Evolutionary conservation across 163 green algal species (phyloP).

Genomic region (Scenedesmus sp.): DNA sequence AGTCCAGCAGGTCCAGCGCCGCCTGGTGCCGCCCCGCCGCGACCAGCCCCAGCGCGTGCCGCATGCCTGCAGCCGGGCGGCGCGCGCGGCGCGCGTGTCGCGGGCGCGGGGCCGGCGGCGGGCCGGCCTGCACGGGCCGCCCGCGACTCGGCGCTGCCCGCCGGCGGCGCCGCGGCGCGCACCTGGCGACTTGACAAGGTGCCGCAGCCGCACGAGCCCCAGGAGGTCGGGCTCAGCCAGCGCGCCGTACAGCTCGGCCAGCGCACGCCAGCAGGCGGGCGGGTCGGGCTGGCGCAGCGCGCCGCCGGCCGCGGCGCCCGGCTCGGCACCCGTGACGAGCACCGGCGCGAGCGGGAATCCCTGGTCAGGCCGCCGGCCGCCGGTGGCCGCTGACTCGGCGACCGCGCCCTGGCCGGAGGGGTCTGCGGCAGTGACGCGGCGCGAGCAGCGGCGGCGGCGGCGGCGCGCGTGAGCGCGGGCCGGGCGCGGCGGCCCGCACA

Average conservation of each 20-base stretch:
- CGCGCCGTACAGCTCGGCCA: conserved; percentile 30
- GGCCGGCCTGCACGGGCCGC: too few relatives aligned
- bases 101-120: too few relatives aligned
- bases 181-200: conserved; percentile 35
- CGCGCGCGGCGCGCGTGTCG: background rate
- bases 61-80: background rate
- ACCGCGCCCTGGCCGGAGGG: too few relatives aligned
- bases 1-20: background rate
- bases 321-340: background rate
- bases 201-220: conserved; percentile 1
- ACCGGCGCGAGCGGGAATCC: background rate
- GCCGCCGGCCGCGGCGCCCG: background rate
- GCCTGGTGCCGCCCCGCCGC: conserved; percentile 1
- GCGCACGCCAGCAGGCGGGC: conserved; percentile 16
- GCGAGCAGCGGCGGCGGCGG: too few relatives aligned
- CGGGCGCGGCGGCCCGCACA: too few relatives aligned
- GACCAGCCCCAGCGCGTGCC: background rate
- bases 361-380: background rate
- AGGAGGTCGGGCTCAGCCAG: conserved; percentile 26
- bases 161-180: background rate
- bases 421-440: too few relatives aligned
- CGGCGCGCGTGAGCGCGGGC: too few relatives aligned
- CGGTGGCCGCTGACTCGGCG: conserved; percentile 9
- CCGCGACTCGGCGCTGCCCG: too few relatives aligned
- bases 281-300: conserved; percentile 21